Percentiles rank a stretch among this genome's conserved stretches.
Evolutionary conservation across 2,329 filamentous ascomycete species (phyloP).

Genomic region (Claviceps maximensis): DNA sequence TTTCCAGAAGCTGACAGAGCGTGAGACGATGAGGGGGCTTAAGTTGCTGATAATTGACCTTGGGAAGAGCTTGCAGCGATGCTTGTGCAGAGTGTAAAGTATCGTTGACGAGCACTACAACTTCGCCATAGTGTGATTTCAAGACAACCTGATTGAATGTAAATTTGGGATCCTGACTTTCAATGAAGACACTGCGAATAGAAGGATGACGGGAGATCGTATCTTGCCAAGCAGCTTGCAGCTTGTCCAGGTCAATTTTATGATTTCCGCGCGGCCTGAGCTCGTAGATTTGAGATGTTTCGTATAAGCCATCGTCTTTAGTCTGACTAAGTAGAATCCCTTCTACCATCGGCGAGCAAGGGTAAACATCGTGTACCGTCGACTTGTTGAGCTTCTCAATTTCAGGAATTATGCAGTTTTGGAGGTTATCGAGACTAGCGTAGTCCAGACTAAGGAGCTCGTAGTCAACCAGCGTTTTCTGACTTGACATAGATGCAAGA

Average conservation of each 20-base stretch:
- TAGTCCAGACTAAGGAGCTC: conserved; percentile 12
- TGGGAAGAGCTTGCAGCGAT: neutral
- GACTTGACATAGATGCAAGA: neutral
- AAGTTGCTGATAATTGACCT: neutral
- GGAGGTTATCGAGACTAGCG: conserved; percentile 13
- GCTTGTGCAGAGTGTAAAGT: neutral
- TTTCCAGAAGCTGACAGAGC: neutral
- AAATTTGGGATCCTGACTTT: neutral
- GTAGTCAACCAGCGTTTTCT: conserved; percentile 1
- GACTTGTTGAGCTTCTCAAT: conserved; percentile 6
- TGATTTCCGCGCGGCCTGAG: conserved; percentile 1
- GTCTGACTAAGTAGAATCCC: conserved; percentile 23
- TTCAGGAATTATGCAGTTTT: conserved; percentile 10
- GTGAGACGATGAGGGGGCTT: conserved; percentile 2
- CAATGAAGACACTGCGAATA: conserved; percentile 7
- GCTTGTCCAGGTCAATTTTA: neutral
- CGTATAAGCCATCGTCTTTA: conserved; percentile 6
- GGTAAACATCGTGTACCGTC: conserved; percentile 22
- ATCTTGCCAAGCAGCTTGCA: conserved; percentile 8
- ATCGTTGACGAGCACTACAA: neutral
- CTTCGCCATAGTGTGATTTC: neutral
- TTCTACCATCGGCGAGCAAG: conserved; percentile 24
- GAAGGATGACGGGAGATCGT: conserved; percentile 5
- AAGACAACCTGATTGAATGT: conserved; percentile 6
- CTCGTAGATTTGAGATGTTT: conserved; percentile 11